Conservation (phyloP, 345 rosid genomes). For the Pistacia atlantica region DNA sequence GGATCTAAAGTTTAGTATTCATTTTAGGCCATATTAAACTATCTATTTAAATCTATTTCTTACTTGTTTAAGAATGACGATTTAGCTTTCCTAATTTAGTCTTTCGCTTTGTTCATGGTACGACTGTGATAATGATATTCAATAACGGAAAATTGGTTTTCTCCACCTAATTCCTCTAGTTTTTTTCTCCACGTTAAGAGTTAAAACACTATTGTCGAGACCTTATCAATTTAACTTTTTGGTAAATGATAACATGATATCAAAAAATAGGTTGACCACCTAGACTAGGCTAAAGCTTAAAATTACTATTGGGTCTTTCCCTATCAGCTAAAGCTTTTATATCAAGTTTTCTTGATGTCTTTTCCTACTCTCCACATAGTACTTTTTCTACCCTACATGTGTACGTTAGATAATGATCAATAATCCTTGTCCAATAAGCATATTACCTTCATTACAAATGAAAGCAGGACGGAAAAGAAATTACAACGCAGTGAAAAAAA, state of each 20-base stretch:
- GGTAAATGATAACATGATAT: too few relatives aligned
- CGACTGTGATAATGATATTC: neutral
- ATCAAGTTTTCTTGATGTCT: neutral
- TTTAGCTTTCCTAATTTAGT: neutral
- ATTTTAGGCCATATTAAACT: neutral
- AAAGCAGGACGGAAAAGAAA: neutral
- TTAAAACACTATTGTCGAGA: too few relatives aligned
- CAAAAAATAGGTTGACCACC: too few relatives aligned
- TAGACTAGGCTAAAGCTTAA: too few relatives aligned
- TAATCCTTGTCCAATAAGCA: neutral
- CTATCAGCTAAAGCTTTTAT: too few relatives aligned
- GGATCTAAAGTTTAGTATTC: neutral
- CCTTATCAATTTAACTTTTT: too few relatives aligned
- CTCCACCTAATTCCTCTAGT: neutral
- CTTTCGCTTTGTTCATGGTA: neutral
- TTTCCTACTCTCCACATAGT: neutral
- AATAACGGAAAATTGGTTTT: neutral
- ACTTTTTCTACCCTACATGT: neutral
- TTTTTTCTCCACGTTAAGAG: neutral
- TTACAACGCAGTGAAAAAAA: neutral
- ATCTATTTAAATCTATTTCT: neutral
- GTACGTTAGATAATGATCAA: neutral
- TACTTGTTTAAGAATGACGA: neutral
- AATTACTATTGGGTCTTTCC: too few relatives aligned
- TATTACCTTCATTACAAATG: neutral